A percentile compares a stretch with the other conserved stretches of the same genome.
These are phyloP conservation scores for Cenchrus fungigraminus DNA, from an alignment of 176 grass and related monocot species.

Conservation along the genomic window DNA sequence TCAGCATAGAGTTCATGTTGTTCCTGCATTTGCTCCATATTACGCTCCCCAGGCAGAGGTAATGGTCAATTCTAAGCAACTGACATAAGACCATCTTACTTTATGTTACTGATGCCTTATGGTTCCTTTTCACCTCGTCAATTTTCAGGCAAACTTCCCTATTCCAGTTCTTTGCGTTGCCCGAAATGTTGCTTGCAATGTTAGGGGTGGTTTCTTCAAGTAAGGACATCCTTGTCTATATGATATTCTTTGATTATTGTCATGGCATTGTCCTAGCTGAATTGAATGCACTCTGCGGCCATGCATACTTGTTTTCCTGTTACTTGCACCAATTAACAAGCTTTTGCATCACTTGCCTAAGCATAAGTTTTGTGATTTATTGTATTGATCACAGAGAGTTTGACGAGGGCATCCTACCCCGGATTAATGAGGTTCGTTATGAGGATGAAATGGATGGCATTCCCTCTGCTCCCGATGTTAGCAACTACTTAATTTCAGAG, in stretches of 20 bases:
- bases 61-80: conserved; percentile 35
- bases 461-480: neutral
- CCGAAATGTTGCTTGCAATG: conserved; percentile 98
- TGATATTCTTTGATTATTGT: neutral
- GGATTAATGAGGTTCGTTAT: conserved; percentile 7
- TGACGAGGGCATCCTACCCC: conserved; percentile 3
- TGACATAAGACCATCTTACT: conserved; percentile 25
- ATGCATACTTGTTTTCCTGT: conserved; percentile 2
- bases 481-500: neutral
- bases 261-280: neutral
- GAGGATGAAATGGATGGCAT: neutral
- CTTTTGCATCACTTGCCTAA: conserved; percentile 23
- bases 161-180: conserved; percentile 89
- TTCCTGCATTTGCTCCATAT: conserved; percentile 96
- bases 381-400: neutral
- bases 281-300: too few relatives aligned
- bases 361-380: conserved; percentile 9
- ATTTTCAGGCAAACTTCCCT: conserved; percentile 65
- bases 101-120: conserved; percentile 27
- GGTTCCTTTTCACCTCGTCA: neutral
- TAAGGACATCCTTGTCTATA: conserved; percentile 44
- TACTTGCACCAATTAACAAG: neutral
- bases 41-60: conserved; percentile 99
- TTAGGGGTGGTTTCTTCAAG: conserved; percentile 98
- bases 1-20: conserved; percentile 90